A percentile compares a stretch with the other conserved stretches of the same genome.
Conservation (phyloP, 2,329 filamentous ascomycete species). For the Colletotrichum chrysophilum region DNA sequence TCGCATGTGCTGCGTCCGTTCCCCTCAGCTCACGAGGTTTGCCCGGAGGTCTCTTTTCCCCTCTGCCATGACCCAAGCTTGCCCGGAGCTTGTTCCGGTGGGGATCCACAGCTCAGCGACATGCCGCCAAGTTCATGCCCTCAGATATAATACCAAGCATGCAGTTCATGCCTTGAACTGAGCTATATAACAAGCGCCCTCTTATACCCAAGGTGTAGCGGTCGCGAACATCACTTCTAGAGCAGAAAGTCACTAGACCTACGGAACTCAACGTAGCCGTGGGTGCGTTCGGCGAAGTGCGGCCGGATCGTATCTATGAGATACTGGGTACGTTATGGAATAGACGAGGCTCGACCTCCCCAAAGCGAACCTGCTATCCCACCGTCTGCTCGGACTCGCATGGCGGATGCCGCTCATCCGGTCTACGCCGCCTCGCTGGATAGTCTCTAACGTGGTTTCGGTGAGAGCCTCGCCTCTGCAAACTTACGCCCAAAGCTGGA, state of each 20-base stretch:
- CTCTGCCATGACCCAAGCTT: neutral
- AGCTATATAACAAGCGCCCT: neutral
- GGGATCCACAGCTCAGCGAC: neutral
- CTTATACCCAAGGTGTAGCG: neutral
- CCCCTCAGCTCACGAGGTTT: neutral
- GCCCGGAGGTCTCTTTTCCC: neutral
- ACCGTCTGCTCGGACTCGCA: neutral
- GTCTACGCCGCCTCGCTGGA: neutral
- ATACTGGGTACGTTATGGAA: neutral
- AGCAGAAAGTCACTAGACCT: neutral
- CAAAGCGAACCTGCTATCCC: neutral
- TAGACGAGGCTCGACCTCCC: neutral
- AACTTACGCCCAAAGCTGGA: neutral
- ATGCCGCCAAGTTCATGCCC: conserved; percentile 1
- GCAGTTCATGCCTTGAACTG: neutral
- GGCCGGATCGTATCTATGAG: neutral
- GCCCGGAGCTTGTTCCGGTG: conserved; percentile 10
- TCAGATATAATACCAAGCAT: neutral
- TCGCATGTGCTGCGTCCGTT: neutral
- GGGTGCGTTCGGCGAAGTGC: neutral
- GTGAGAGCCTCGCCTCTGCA: neutral
- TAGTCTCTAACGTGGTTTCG: neutral
- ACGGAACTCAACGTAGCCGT: neutral
- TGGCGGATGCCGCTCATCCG: neutral
- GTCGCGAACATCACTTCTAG: neutral